Percentiles rank a stretch among this genome's conserved stretches.
These are phyloP conservation scores for Colletotrichum euphorbiae DNA, from an alignment of 2,329 filamentous ascomycete genomes.

Conservation along the genomic window DNA sequence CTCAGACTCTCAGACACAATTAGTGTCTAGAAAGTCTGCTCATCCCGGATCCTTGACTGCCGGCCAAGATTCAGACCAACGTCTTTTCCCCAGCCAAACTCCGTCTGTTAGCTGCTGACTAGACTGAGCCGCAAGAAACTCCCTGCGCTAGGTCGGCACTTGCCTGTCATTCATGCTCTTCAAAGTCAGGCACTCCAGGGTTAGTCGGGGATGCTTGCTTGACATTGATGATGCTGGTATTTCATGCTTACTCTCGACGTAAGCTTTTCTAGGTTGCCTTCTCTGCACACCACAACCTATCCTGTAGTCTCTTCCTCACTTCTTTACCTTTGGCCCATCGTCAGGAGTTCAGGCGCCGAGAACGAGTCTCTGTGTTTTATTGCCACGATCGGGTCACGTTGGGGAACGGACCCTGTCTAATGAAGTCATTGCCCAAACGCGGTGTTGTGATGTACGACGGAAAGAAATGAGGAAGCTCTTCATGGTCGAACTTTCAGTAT, in stretches of 20 bases:
- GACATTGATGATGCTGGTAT: conserved; percentile 16
- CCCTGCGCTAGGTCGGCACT: conserved; percentile 8
- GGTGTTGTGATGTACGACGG: not conserved
- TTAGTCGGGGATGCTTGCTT: conserved; percentile 5
- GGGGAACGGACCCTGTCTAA: conserved; percentile 8
- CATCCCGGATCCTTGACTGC: conserved; percentile 27
- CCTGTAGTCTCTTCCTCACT: not conserved
- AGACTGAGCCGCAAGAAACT: conserved; percentile 12
- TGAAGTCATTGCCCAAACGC: conserved; percentile 24
- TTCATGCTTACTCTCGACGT: conserved; percentile 25
- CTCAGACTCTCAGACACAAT: conserved; percentile 30
- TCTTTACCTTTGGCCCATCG: conserved; percentile 4
- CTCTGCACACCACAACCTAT: conserved; percentile 30
- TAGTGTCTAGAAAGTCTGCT: conserved; percentile 3
- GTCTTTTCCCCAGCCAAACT: conserved; percentile 7
- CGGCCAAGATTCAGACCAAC: not conserved
- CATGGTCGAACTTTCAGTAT: not conserved
- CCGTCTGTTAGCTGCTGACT: conserved; percentile 8
- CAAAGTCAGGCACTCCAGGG: not conserved
- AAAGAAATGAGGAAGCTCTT: not conserved
- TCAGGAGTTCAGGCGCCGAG: conserved; percentile 18
- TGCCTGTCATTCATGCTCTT: conserved; percentile 19
- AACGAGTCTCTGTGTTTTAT: conserved; percentile 23
- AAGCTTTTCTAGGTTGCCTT: conserved; percentile 21
- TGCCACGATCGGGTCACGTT: conserved; percentile 19